phyloP scores from a whole-genome alignment of 140 eudicot genomes.

The Bidens hawaiensis region DNA sequence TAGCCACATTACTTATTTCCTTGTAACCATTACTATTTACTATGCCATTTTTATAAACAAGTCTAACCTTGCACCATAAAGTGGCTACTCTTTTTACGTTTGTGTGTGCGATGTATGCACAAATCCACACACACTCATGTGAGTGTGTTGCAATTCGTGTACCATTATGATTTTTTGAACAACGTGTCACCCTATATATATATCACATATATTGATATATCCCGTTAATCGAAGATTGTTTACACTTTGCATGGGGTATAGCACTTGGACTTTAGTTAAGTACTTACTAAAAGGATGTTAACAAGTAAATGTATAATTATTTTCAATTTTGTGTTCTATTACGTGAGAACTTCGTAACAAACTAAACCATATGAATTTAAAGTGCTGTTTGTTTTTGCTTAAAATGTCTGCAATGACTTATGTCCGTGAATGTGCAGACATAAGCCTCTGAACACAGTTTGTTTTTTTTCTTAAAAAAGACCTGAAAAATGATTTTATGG shows the following conservation, averaged over 20 bases:
- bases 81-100: conserved; percentile 37
- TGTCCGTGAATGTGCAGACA: too few relatives aligned
- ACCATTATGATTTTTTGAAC: conserved; percentile 31
- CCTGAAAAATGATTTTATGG: too few relatives aligned
- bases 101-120: conserved; percentile 37
- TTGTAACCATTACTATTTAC: conserved; percentile 9
- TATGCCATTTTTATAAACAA: conserved; percentile 4
- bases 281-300: not conserved
- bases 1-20: conserved; percentile 17
- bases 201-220: conserved; percentile 24
- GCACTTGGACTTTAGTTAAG: not conserved
- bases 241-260: conserved; percentile 12
- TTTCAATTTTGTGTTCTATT: too few relatives aligned
- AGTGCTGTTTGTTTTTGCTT: too few relatives aligned
- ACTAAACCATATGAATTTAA: too few relatives aligned
- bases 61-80: conserved; percentile 38
- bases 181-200: conserved; percentile 20
- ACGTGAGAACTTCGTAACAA: too few relatives aligned
- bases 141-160: conserved; percentile 30
- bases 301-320: not conserved
- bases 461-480: too few relatives aligned
- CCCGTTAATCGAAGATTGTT: conserved; percentile 20
- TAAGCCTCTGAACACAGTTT: too few relatives aligned
- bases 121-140: conserved; percentile 31
- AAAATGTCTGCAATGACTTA: too few relatives aligned